Evolutionary conservation across 345 rosid species (phyloP).

Genomic region (Carallia brachiata): DNA sequence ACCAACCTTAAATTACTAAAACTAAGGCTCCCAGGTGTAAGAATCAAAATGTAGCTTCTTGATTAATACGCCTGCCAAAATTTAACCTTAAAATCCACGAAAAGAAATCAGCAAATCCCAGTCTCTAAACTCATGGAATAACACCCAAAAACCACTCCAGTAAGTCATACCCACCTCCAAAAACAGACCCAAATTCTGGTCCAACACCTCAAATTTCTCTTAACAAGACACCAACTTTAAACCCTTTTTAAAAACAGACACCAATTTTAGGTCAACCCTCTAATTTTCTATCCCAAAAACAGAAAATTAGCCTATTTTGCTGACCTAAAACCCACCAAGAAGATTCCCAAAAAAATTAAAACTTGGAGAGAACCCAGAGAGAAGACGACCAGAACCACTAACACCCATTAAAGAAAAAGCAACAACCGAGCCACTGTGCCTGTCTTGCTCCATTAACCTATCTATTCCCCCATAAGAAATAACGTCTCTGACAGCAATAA

Average conservation of each 20-base stretch:
- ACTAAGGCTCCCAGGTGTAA: not conserved
- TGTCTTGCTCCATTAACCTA: conserved; percentile 1
- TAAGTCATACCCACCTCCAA: conserved; percentile 25
- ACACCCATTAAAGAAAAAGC: conserved; percentile 32
- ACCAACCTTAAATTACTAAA: conserved; percentile 10
- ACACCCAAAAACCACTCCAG: conserved; percentile 26
- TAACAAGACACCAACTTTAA: conserved; percentile 17
- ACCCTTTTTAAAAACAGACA: conserved; percentile 9
- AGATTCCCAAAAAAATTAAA: conserved; percentile 32
- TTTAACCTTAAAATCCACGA: conserved; percentile 17
- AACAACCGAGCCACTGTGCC: not conserved
- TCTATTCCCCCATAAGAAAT: conserved; percentile 23
- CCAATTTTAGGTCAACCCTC: conserved; percentile 42
- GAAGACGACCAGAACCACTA: conserved; percentile 35
- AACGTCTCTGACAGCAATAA: conserved; percentile 22
- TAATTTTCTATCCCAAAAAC: conserved; percentile 10
- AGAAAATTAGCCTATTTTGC: not conserved
- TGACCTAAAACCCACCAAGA: conserved; percentile 28
- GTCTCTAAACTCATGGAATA: conserved; percentile 5
- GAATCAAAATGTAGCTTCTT: conserved; percentile 34
- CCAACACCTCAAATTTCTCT: conserved; percentile 18
- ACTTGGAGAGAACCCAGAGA: conserved; percentile 16
- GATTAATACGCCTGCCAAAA: not conserved
- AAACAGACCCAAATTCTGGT: conserved; percentile 16
- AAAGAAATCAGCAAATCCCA: conserved; percentile 12